These are phyloP conservation scores for Sugiyamaella pinicola DNA, from an alignment of 1,139 yeast genomes.

Conservation along the genomic window DNA sequence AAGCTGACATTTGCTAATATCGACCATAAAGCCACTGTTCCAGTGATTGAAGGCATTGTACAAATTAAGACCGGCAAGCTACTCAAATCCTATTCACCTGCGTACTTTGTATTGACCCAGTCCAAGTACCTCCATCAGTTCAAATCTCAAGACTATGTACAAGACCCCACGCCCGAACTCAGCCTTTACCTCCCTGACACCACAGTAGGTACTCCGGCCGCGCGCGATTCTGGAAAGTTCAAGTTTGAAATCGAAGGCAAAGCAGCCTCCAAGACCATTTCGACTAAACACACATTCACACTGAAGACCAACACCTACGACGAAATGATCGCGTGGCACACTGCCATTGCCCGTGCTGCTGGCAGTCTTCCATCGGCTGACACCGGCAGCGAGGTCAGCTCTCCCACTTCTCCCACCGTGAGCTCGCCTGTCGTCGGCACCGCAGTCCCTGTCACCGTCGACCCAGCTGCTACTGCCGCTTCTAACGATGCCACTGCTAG, in stretches of 20 bases:
- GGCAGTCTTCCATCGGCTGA: conserved; percentile 3
- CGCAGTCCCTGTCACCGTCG: conserved; percentile 29
- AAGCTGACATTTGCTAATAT: conserved; percentile 46
- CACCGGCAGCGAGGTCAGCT: not conserved
- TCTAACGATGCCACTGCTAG: conserved; percentile 9
- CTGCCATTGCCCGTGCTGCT: conserved; percentile 38
- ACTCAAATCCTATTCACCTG: conserved; percentile 47
- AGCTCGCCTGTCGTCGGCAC: no score
- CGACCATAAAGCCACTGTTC: conserved; percentile 46
- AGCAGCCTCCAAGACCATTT: conserved; percentile 43
- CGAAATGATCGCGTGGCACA: conserved; percentile 51
- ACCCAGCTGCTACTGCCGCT: conserved; percentile 18
- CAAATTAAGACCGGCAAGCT: conserved; percentile 50
- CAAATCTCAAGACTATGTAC: conserved; percentile 46
- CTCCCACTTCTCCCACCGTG: conserved; percentile 14
- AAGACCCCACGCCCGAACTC: conserved; percentile 49
- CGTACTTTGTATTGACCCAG: conserved; percentile 51
- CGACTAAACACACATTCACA: conserved; percentile 45
- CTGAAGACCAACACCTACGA: conserved; percentile 50
- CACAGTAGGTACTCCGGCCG: conserved; percentile 44
- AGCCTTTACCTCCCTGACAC: conserved; percentile 53
- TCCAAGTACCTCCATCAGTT: conserved; percentile 51
- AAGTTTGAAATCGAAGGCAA: conserved; percentile 51
- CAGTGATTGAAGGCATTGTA: conserved; percentile 52
- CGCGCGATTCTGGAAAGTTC: conserved; percentile 43